These are phyloP conservation scores for Microdochium paspali DNA, from an alignment of 2,329 filamentous ascomycete genomes.

Conservation along the genomic window DNA sequence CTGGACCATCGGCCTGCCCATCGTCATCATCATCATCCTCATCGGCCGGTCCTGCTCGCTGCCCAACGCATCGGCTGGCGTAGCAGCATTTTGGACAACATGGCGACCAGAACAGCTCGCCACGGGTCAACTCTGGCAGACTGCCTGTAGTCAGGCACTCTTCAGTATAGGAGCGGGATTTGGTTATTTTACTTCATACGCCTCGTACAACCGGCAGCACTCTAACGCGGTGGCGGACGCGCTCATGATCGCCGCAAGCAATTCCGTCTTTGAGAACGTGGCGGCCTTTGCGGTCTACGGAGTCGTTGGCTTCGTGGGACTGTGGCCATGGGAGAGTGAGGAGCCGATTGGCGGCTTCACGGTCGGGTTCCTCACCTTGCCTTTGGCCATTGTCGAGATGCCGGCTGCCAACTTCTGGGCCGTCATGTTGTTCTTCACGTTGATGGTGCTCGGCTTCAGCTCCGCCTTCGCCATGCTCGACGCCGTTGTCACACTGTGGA, in stretches of 20 bases:
- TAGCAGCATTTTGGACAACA: conserved; percentile 34
- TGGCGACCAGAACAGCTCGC: conserved; percentile 40
- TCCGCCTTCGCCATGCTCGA: conserved; percentile 52
- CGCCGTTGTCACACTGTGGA: conserved; percentile 41
- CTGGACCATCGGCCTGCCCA: conserved; percentile 52
- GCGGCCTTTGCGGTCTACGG: conserved; percentile 39
- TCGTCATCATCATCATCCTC: conserved; percentile 45
- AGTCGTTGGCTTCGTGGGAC: conserved; percentile 37
- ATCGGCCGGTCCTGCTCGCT: conserved; percentile 44
- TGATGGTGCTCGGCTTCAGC: conserved; percentile 47
- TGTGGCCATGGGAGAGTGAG: conserved; percentile 24
- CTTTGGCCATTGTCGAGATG: conserved; percentile 44
- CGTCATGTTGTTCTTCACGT: conserved; percentile 46
- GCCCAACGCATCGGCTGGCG: conserved; percentile 40
- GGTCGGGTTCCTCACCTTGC: conserved; percentile 48
- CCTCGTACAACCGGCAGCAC: conserved; percentile 47
- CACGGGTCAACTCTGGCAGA: conserved; percentile 45
- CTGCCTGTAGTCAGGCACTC: conserved; percentile 50
- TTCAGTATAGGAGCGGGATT: conserved; percentile 51
- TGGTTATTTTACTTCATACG: conserved; percentile 49
- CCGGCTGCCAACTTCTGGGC: conserved; percentile 50
- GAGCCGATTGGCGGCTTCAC: conserved; percentile 40
- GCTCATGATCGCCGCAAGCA: conserved; percentile 43
- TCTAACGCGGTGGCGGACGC: conserved; percentile 52
- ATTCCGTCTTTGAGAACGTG: conserved; percentile 47